Evolutionary conservation across 495 filamentous ascomycete genomes (phyloP), one percentile per base, ranked within the genome.

Genomic region (Wilcoxina mikolae): DNA sequence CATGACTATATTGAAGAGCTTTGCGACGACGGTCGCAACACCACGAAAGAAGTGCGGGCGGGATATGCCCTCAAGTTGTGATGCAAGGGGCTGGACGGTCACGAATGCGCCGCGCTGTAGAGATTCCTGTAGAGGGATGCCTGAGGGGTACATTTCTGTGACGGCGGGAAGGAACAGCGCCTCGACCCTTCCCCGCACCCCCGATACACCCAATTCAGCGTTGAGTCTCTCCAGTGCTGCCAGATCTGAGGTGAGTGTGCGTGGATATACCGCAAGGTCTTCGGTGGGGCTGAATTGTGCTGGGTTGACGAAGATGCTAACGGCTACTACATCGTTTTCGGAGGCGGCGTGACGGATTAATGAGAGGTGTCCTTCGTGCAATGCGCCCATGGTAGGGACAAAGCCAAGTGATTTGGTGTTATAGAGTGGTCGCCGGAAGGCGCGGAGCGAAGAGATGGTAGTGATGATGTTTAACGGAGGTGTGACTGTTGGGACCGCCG

Each of bases 41-140:
- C 91, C 91, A 22, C 93, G 73, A 67, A 98, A 96, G 69, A 98
- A 98, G 12, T 93, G 89, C 3, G 91, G 91, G n/a, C 91, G 72
- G 5, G 80, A 84, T 4, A 76, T 75, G 12, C 91, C 91, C 69
- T 98, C 91, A 2, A 96, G 73, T 42, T 85, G 75, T 47, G 77
- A 78, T 5, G 79, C 78, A 1, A 96, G 69, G 0, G 93, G 93
- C 1, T 85, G 90, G 55, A 96, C 84, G 0, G 79, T 89, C n/a
- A 98, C 85, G 60, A 98, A 98, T 5, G 85, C 89, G 2, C 93
- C 91, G 31, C 82, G 73, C 25, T 79, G 82, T 54, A 82, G 70
- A 15, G 83, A 66, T 56, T 86, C 82, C 42, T 90, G 87, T n/a
- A 81, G 78, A 0, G 93, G 89, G 22, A 86, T 84, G 0, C 85